A percentile compares a stretch with the other conserved stretches of the same genome.
These are phyloP conservation scores for Colletotrichum musicola DNA, from an alignment of 2,329 filamentous ascomycete genomes.

Conservation along the genomic window DNA sequence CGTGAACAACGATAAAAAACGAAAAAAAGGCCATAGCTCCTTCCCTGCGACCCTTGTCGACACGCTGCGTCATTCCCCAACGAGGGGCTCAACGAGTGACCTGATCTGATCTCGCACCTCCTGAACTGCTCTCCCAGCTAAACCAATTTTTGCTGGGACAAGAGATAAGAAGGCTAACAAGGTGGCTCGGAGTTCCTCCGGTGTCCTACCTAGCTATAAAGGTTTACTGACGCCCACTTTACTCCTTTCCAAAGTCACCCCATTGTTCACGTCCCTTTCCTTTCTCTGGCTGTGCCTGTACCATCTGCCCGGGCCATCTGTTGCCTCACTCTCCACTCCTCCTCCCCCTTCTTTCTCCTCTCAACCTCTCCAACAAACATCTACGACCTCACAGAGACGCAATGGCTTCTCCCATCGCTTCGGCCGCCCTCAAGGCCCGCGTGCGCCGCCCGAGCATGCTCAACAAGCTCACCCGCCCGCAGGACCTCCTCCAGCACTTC, in stretches of 20 bases:
- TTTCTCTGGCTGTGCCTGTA: not conserved
- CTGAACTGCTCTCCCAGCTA: not conserved
- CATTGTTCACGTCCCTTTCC: slow-evolving; percentile 2
- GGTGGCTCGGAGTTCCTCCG: not conserved
- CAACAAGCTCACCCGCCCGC: slow-evolving; percentile 81
- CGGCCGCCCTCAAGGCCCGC: slow-evolving; percentile 81
- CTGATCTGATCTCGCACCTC: slow-evolving; percentile 36
- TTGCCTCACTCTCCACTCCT: not conserved
- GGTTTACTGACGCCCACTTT: slow-evolving; percentile 16
- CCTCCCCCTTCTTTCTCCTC: slow-evolving; percentile 16
- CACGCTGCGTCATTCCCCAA: slow-evolving; percentile 37
- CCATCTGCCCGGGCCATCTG: slow-evolving; percentile 5
- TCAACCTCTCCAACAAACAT: not conserved
- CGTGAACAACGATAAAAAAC: not conserved
- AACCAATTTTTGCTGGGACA: not conserved
- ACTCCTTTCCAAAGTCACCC: slow-evolving; percentile 1
- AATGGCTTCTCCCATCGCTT: slow-evolving; percentile 70
- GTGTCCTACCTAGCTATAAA: slow-evolving; percentile 22
- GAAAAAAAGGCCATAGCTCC: slow-evolving; percentile 6
- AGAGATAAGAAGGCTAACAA: not conserved
- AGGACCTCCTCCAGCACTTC: slow-evolving; percentile 85
- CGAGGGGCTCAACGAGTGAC: slow-evolving; percentile 38
- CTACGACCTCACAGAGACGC: not conserved
- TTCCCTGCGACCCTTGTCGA: not conserved
- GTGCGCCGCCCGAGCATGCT: slow-evolving; percentile 82